Evolutionary conservation across 768 basidiomycete genomes (phyloP), one percentile per base, ranked within the genome.

Genomic region (Suillus brevipes): DNA sequence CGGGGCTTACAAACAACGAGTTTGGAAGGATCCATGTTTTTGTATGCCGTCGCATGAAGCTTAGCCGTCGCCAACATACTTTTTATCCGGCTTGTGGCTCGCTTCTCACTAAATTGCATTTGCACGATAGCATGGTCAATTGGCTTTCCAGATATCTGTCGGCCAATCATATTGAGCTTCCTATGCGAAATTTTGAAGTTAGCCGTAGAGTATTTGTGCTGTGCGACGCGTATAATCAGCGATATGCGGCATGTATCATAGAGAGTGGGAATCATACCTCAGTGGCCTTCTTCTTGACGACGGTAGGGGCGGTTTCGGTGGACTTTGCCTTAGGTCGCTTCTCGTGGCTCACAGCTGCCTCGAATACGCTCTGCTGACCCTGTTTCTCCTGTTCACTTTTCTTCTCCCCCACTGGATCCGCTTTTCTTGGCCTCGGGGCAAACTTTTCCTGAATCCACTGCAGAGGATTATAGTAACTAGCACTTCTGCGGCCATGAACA

Each of bases 41-140:
- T 95, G 72, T 90, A 89, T 45, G 87, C 82, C 36, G 79, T 79
- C 0, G 96, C 97, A 70, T 96, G 91, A 73, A 95, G 87, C 72
- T 92, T 90, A 3, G 95, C 95, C 1, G 91, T 86, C 14, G 87
- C 87, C 53, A 99, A 84, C 86, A 94, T 94, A 69, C 89, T 92
- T 84, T 94, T 89, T 65, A 99, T 87, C 66, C 94, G 88, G 56
- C 81, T 84, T 68, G 93, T 89, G 16, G 91, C 94, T 28, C 94
- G 85, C 79, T 99, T 99, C 76, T 96, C 91, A 67, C 91, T 94
- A 77, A 97, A 98, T 74, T 91, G 86, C 93, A 99, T 96, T 72
- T 99, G 97, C 64, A 98, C 81, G 74, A 99, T 97, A 42, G 97
- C 97, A 69, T 90, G 87, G 79, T 98, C 96, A 65, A 98, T 90